A percentile compares a stretch with the other conserved stretches of the same genome.
Conservation (phyloP, 352 stramenopile species). For the Pythium periplocum region DNA sequence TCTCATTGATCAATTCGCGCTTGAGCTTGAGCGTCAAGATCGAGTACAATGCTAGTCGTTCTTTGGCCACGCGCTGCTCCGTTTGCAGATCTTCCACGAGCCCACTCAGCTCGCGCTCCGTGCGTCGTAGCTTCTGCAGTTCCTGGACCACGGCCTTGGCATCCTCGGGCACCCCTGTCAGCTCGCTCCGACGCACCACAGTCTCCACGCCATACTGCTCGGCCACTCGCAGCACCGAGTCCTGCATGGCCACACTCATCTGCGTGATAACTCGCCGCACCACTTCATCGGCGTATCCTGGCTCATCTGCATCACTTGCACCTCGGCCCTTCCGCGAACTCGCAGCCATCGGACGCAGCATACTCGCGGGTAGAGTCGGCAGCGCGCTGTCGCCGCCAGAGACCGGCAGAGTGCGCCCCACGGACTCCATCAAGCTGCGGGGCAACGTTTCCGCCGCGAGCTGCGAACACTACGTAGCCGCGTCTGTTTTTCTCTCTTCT, state of each 20-base stretch:
- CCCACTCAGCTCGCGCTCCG: conserved; percentile 18
- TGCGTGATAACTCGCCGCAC: conserved; percentile 14
- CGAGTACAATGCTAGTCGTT: conserved; percentile 50
- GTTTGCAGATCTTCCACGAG: conserved; percentile 47
- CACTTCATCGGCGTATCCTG: conserved; percentile 4
- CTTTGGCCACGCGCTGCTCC: conserved; percentile 45
- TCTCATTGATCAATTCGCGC: conserved; percentile 71
- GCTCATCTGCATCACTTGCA: conserved; percentile 9
- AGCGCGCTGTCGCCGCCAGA: too few relatives aligned
- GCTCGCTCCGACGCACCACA: not conserved
- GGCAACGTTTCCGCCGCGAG: too few relatives aligned
- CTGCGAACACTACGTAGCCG: too few relatives aligned
- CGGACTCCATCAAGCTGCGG: too few relatives aligned
- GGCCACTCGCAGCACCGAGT: conserved; percentile 13
- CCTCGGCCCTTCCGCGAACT: not conserved
- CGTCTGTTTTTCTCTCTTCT: too few relatives aligned
- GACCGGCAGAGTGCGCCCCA: too few relatives aligned
- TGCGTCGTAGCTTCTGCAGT: conserved; percentile 13
- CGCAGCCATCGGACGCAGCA: conserved; percentile 1
- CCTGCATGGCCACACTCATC: conserved; percentile 12
- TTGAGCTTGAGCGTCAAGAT: conserved; percentile 60
- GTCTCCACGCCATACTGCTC: conserved; percentile 19
- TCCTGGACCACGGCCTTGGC: conserved; percentile 18
- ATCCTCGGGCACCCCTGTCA: conserved; percentile 7
- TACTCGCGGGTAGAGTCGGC: not conserved